Base-by-base conservation (phyloP, 495 filamentous ascomycete genomes). In the Massariosphaeria phaeospora region DNA sequence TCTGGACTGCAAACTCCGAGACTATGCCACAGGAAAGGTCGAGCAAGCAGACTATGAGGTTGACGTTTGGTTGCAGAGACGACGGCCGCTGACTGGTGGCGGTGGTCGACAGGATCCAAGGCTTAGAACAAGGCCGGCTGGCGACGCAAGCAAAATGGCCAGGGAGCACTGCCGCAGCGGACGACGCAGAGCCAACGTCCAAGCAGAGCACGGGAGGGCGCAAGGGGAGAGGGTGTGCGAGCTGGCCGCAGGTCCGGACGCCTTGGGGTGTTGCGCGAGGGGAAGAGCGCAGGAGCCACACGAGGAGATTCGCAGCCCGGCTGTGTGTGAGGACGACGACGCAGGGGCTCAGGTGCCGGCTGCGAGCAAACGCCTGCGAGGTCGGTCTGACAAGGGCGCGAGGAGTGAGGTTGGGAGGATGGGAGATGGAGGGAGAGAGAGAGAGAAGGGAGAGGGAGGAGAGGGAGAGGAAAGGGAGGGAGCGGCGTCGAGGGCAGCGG, bases 1-100 rank as follows among this genome's bases (percentile, higher is more conserved):
- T 46, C 12, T 42, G 36, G 57, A 40, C 51, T 29, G 15, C 51
- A 34, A 50, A 51, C 52, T 45, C 48, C 52, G 52, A 48, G 39
- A 48, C 29, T 52, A 62, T 57, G 59, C 48, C 52, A 57, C 33
- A 31, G 7, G 47, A 10, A 33, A 13, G 29, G 40, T 41, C 36
- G 21, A 18, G 48, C 41, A 36, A 41, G 45, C 18, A 23, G 47
- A 52, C 25, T 9, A 1, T 12, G 24, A 42, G 20, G 23, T 47
- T 10, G 26, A 5, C 8, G 18, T 3, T 21, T 6, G 3, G 40
- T 17, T 30, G 23, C 20, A 15, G n/a, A 15, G 6, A 6, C n/a
- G 5, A 17, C 5, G 35, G 20, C 5, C 35, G 20, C 6, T 12
- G n/a, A 7, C 5, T 18, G n/a, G 5, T 15, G 20, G 50, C 45